phyloP scores from a whole-genome alignment of 148 eudicot species.

The Dysphania ambrosioides region DNA sequence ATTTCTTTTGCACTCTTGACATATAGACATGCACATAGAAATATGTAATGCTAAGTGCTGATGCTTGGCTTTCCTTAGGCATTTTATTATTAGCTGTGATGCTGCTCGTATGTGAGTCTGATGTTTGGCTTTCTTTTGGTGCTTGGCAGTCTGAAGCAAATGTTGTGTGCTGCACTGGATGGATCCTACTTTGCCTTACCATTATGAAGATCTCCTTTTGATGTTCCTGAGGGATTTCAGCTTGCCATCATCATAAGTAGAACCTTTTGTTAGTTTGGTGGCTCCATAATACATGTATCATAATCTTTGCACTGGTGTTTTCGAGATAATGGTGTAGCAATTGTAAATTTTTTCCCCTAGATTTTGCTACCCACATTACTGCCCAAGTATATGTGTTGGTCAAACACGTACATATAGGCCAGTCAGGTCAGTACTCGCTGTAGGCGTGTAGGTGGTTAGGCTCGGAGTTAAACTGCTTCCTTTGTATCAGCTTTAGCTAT shows the following conservation, averaged over 20 bases:
- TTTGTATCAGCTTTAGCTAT: conserved; percentile 2
- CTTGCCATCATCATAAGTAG: conserved; percentile 11
- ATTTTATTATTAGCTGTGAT: background rate
- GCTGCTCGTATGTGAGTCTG: background rate
- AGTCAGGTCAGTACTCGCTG: conserved; percentile 10
- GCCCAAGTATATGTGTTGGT: conserved; percentile 14
- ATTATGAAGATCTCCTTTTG: conserved; percentile 1
- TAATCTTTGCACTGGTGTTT: conserved; percentile 23
- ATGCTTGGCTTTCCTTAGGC: too few species aligned
- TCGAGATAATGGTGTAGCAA: conserved; percentile 30
- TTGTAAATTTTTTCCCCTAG: conserved; percentile 31
- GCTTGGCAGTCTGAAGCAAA: conserved; percentile 20
- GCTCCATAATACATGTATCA: conserved; percentile 29
- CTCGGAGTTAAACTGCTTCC: background rate
- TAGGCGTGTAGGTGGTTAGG: conserved; percentile 13
- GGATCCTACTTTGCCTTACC: background rate
- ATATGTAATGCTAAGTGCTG: too few species aligned
- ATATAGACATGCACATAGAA: too few species aligned
- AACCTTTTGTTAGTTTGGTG: conserved; percentile 12
- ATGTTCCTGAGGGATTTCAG: background rate
- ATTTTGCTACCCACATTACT: conserved; percentile 23
- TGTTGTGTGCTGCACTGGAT: conserved; percentile 7
- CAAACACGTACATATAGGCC: conserved; percentile 18
- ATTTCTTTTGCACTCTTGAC: too few species aligned
- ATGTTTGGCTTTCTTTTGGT: background rate